Base-by-base conservation (phyloP, 2,329 filamentous ascomycete genomes). In the Fusarium sp. region DNA sequence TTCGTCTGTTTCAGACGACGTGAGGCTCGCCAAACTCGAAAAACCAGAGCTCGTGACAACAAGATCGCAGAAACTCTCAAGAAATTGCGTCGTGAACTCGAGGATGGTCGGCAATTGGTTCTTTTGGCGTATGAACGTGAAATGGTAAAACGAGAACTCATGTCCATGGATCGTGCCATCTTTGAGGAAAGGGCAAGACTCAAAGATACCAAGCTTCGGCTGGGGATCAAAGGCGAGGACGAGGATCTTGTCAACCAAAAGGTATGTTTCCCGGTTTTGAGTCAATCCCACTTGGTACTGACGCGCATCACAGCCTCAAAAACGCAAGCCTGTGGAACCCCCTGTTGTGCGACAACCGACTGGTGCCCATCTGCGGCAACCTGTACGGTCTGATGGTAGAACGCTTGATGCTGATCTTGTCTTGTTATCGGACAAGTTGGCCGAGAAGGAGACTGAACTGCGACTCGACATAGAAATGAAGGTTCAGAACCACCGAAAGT, bases 1-100 rank as follows among this genome's bases (percentile, higher is more conserved):
- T 99, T 97, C 82, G 94, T 99, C 76, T 99, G 96, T 82, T 99
- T 99, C 88, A 90, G 96, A 78, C 90, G 96, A 74, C 92, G 96
- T 70, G 96, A 99, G 81, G 93, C 97, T 48, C 91, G 96, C 62
- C 94, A 97, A 79, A 95, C 94, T 52, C 92, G 96, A 75, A 99
- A 98, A 83, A 99, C 96, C 40, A 89, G 96, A 77, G 94, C 93
- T 73, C 90, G 96, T 77, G 96, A 99, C 83, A 93, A 93, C 38
- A 95, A 97, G 81, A 94, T 95, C 75, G 93, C 92, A 58, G 96
- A 99, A 79, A 98, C 97, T 80, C 87, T 99, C 73, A 96, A 96
- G 84, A 93, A 93, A 79, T 84, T 99, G 76, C 91, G 96, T 58
- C 91, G 91, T 74, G 95, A 99, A 83, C 86, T 98, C 41, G 96